phyloP scores from a whole-genome alignment of 139 green algal species.

The Chlorella sp. region DNA sequence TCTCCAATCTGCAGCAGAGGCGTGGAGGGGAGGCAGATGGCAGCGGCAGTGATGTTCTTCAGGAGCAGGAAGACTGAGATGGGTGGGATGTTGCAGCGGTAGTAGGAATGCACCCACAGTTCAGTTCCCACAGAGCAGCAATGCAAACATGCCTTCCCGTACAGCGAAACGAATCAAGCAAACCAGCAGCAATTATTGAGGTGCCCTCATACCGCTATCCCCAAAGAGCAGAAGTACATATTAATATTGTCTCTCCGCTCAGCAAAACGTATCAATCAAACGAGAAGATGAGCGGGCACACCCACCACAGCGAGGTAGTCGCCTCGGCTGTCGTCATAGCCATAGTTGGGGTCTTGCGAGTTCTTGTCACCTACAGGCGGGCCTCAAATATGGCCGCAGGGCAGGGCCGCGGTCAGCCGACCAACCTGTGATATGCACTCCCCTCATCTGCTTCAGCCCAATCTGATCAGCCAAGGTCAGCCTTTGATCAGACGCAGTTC shows the following conservation, averaged over 20 bases:
- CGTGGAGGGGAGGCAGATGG: background rate
- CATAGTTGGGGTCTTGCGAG: background rate
- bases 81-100: no score
- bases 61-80: background rate
- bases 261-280: no score
- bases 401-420: background rate
- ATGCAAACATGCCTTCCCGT: no score
- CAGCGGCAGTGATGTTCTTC: background rate
- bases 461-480: no score
- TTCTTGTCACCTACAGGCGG: background rate
- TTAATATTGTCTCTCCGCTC: no score
- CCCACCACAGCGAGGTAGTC: slow-evolving; percentile 27
- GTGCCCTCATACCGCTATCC: no score
- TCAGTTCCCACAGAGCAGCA: no score
- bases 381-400: background rate
- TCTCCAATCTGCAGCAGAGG: slow-evolving; percentile 27
- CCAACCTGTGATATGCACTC: background rate
- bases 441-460: background rate
- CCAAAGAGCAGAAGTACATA: no score
- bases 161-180: no score
- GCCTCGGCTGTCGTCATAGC: slow-evolving; percentile 29
- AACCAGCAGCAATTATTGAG: no score
- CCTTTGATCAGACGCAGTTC: background rate
- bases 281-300: no score
- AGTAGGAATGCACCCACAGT: no score